Conservation (phyloP, 73 alveolate species). For the Blepharisma japonicum region DNA sequence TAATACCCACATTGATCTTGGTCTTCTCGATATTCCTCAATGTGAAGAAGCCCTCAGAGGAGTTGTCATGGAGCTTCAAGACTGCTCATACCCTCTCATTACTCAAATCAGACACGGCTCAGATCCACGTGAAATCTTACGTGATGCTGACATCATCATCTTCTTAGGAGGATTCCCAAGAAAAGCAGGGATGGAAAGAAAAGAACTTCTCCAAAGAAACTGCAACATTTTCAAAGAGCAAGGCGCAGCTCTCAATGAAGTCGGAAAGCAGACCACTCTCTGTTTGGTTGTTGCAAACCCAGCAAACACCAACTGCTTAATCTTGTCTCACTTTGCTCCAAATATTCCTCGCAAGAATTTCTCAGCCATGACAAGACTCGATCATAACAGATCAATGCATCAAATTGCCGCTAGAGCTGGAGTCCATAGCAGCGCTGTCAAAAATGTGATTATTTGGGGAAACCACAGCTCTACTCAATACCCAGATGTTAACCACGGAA, state of each 20-base stretch:
- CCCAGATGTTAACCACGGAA: constrained; percentile 1
- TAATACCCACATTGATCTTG: constrained; percentile 46
- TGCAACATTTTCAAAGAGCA: constrained; percentile 61
- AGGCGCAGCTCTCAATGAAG: constrained; percentile 63
- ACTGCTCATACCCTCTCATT: constrained; percentile 35
- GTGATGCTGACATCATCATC: constrained; percentile 66
- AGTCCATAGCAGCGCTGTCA: neutral
- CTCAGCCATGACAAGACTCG: constrained; percentile 42
- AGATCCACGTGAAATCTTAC: constrained; percentile 64
- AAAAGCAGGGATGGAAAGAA: constrained; percentile 77
- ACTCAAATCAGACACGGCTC: constrained; percentile 27
- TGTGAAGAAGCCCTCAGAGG: neutral
- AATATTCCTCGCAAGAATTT: constrained; percentile 55
- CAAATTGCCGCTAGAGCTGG: constrained; percentile 29
- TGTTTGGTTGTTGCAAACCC: constrained; percentile 78
- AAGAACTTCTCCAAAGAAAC: constrained; percentile 66
- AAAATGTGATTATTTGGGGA: constrained; percentile 42
- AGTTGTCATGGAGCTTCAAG: constrained; percentile 42
- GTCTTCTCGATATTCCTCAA: constrained; percentile 14
- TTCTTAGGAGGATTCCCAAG: constrained; percentile 80
- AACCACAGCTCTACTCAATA: constrained; percentile 32
- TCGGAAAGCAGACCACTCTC: constrained; percentile 59
- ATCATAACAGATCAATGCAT: constrained; percentile 40
- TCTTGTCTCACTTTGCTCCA: constrained; percentile 42
- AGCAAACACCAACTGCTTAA: constrained; percentile 71